Percentiles rank a stretch among this genome's conserved stretches.
Evolutionary conservation across 345 rosid species (phyloP).

Genomic region (Bruguiera sexangula): DNA sequence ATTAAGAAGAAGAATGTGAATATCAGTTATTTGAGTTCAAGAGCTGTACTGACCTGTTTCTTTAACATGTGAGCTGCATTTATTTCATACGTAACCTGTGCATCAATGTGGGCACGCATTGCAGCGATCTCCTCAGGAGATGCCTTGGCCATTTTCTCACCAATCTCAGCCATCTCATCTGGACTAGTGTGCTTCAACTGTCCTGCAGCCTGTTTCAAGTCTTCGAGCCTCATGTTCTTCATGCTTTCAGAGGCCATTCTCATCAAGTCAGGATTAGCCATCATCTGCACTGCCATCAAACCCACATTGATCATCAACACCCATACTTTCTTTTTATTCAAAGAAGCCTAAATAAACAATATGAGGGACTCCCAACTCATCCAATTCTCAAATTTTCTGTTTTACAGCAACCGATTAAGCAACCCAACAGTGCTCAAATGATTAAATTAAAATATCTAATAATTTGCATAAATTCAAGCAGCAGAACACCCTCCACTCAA

Average conservation of each 20-base stretch:
- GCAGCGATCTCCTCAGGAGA: conserved; percentile 83
- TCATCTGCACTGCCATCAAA: conserved; percentile 52
- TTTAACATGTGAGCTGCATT: conserved; percentile 85
- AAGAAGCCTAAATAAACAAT: not conserved
- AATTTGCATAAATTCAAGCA: too few relatives aligned
- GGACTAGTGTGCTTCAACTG: conserved; percentile 77
- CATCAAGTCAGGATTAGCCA: conserved; percentile 92
- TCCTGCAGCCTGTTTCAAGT: conserved; percentile 79
- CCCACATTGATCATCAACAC: not conserved
- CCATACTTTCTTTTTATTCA: not conserved
- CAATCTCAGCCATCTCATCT: conserved; percentile 82
- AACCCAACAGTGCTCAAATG: too few relatives aligned
- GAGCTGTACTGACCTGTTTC: conserved; percentile 46
- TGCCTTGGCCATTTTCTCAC: conserved; percentile 84
- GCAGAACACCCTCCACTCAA: too few relatives aligned
- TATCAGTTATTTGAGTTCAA: not conserved
- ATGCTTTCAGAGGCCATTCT: conserved; percentile 93
- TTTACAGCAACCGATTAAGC: too few relatives aligned
- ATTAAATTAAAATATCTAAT: too few relatives aligned
- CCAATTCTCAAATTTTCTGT: too few relatives aligned
- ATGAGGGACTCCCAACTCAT: too few relatives aligned
- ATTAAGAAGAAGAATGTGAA: not conserved
- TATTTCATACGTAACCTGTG: conserved; percentile 60
- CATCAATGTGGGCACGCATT: conserved; percentile 72
- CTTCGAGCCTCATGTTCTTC: conserved; percentile 91